These are phyloP conservation scores for Clarireedia hainanense DNA, from an alignment of 2,329 filamentous ascomycete genomes.

Conservation along the genomic window DNA sequence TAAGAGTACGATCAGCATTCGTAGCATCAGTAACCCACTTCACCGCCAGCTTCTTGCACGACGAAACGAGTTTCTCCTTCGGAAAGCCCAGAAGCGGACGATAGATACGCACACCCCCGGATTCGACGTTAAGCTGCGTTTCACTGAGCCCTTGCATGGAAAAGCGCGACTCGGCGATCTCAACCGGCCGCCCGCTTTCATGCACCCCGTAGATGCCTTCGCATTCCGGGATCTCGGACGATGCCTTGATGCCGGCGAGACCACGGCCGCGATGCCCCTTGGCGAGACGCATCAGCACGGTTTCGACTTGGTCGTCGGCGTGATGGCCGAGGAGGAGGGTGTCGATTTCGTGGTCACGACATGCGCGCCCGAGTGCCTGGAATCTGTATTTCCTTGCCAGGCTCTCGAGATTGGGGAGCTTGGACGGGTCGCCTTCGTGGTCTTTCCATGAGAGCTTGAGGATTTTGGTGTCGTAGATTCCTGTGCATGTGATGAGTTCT, in stretches of 20 bases:
- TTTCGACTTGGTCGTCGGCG: constrained; percentile 85
- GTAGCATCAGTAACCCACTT: constrained; percentile 80
- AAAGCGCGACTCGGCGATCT: not conserved
- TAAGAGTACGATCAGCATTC: constrained; percentile 70
- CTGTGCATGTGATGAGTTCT: constrained; percentile 11
- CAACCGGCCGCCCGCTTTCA: constrained; percentile 45
- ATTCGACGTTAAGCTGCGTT: constrained; percentile 34
- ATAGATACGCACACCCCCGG: constrained; percentile 57
- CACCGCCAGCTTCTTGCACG: constrained; percentile 60
- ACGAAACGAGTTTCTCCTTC: constrained; percentile 67
- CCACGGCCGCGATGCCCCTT: constrained; percentile 62
- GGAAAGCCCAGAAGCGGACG: constrained; percentile 63
- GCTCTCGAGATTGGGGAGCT: constrained; percentile 64
- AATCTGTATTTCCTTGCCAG: constrained; percentile 69
- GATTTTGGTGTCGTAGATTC: constrained; percentile 21
- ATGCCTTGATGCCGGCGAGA: constrained; percentile 58
- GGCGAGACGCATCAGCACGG: constrained; percentile 70
- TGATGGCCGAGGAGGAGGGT: constrained; percentile 79
- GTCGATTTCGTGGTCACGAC: constrained; percentile 41
- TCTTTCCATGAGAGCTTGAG: constrained; percentile 44
- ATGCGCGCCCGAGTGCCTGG: constrained; percentile 56
- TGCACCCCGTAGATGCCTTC: constrained; percentile 64
- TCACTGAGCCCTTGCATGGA: not conserved
- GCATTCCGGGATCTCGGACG: constrained; percentile 75
- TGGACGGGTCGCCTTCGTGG: constrained; percentile 30